Conservation (phyloP, 352 stramenopile species). For the Stramenopiles sp. region DNA sequence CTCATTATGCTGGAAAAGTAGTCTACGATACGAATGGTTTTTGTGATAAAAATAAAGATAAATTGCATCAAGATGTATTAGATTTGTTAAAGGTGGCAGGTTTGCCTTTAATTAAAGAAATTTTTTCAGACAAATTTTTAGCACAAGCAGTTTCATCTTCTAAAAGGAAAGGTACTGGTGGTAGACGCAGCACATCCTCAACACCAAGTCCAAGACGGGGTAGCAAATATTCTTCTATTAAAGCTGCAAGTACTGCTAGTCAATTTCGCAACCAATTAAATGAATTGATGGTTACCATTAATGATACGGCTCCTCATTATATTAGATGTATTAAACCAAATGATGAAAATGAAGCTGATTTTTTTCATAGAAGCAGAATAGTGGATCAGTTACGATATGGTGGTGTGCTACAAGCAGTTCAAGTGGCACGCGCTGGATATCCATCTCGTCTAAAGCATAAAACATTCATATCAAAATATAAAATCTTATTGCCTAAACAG, state of each 20-base stretch:
- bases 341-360: constrained; percentile 55
- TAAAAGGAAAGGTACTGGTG: constrained; percentile 9
- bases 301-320: constrained; percentile 85
- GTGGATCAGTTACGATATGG: constrained; percentile 89
- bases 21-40: constrained; percentile 54
- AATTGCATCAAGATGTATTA: constrained; percentile 56
- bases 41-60: constrained; percentile 61
- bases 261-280: constrained; percentile 79
- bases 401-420: constrained; percentile 81
- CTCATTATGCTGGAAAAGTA: constrained; percentile 52
- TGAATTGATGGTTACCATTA: constrained; percentile 69
- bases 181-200: neutral
- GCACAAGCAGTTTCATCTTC: constrained; percentile 14
- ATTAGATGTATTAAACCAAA: constrained; percentile 98
- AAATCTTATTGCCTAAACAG: constrained; percentile 14
- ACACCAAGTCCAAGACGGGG: constrained; percentile 10
- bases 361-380: constrained; percentile 78
- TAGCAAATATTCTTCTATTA: constrained; percentile 25
- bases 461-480: constrained; percentile 46
- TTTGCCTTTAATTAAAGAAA: constrained; percentile 36
- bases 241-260: constrained; percentile 31
- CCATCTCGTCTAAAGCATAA: constrained; percentile 73
- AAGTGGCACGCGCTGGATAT: constrained; percentile 80
- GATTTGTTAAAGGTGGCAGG: constrained; percentile 41
- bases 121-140: constrained; percentile 32